Base-by-base conservation (phyloP, 106 monocot genomes). In the Ottelia alismoides region DNA sequence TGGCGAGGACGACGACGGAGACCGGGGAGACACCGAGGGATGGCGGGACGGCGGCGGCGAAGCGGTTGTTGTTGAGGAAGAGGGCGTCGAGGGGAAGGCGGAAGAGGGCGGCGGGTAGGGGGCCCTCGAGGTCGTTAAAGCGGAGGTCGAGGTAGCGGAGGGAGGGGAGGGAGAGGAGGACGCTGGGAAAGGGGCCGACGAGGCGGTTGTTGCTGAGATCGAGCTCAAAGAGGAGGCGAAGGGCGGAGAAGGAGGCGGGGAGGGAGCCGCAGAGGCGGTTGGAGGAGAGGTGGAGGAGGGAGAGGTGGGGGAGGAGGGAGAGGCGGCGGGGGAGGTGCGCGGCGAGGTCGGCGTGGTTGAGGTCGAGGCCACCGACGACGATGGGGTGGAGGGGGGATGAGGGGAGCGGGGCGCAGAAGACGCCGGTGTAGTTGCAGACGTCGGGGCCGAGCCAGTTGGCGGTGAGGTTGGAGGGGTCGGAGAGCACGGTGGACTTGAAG, bases 31-130 rank as follows among this genome's bases (percentile, higher is more conserved):
- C 11, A 14, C 14, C 2, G 63, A 67, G 84, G 20, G 69, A 79
- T 76, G 20, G 84, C 74, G 25, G 89, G 89, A 12, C 83, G 45
- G 69, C 89, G 84, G 17, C 89, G 84, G 12, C 63, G 46, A 69
- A 90, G n/a, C n/a, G n/a, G n/a, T n/a, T n/a, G n/a, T n/a, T n/a
- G n/a, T n/a, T n/a, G n/a, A n/a, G n/a, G n/a, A 90, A 71, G 40
- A 76, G 32, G 27, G 65, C 76, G 16, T 60, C 66, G 11, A 43
- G n/a, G 19, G 57, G 31, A 20, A 61, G 31, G 51, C 25, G 11
- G 65, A 71, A 71, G n/a, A 71, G 56, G 11, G 50, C 53, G 1
- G 26, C 12, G 3, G 66, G 76, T 11, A 76, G 29, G 1, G 1
- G 27, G 2, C 71, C 71, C 22, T 32, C 31, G 57, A 56, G 57